Evolutionary conservation across 2,329 filamentous ascomycete species (phyloP), one percentile per base, ranked within the genome.

Genomic region (Zymoseptoria brevis): DNA sequence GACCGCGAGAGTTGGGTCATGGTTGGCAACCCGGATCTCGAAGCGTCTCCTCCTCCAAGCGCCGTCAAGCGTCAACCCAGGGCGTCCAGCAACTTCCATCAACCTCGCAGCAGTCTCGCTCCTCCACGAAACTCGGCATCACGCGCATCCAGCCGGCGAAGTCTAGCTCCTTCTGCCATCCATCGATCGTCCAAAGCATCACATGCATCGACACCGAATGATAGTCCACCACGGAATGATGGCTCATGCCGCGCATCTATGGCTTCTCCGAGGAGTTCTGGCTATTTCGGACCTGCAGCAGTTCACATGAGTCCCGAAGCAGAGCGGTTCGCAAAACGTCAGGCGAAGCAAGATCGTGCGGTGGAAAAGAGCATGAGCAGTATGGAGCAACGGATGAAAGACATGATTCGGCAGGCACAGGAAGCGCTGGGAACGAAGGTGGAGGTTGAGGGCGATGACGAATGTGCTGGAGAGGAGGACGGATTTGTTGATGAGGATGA

Each of bases 371-470:
- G 87, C 56, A 87, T 97, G 66, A 85, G 85, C 54, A 83, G 87
- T 24, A 85, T 97, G 74, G 95, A 94, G 71, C 81, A 84, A 53
- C 85, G 88, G 67, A 77, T 97, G 53, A 84, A 88, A 69, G 88
- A 87, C 35, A 90, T 99, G 88, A 95, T 99, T 57, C 81, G 86
- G 1, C 87, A 97, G 74, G 94, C 92, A 0, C 87, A 87, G 67
- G 88, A 94, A 73, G 94, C 94, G 1, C 75, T 99, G 19, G 92
- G 78, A 6, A 77, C 74, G 19, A 79, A 75, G 60, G 68, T 77
- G 26, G 72, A 76, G 29, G 64, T 74, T 7, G 74, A 77, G 49
- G 70, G 66, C 9, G 67, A 64, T 21, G 71, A 74, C 13, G 35
- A n/a, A 6, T 11, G 35, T 45, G 35, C 35, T 45, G 35, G 13